Conservation (phyloP, 352 stramenopile species). For the Lagenidium sp. region DNA sequence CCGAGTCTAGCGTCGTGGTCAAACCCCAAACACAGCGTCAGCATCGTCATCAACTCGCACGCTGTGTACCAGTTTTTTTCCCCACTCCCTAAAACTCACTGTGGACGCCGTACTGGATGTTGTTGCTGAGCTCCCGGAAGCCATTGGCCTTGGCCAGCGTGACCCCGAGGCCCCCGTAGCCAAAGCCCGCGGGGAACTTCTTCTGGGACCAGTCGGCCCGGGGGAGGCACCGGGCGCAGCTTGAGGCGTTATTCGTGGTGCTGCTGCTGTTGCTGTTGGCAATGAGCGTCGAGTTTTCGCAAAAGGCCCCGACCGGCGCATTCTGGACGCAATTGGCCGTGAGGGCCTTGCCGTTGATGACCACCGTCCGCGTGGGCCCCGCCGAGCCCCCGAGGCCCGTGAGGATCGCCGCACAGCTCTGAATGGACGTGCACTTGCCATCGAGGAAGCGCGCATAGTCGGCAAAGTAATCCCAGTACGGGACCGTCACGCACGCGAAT, state of each 20-base stretch:
- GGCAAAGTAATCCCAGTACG: conserved; percentile 75
- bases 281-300: conserved; percentile 34
- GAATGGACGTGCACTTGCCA: conserved; percentile 25
- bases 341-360: conserved; percentile 13
- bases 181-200: conserved; percentile 43
- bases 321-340: conserved; percentile 17
- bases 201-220: conserved; percentile 32
- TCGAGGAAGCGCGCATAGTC: conserved; percentile 40
- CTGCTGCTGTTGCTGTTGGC: no score
- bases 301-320: conserved; percentile 25
- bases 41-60: no score
- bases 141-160: conserved; percentile 37
- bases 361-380: conserved; percentile 4
- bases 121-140: conserved; percentile 37
- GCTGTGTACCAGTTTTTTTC: no score
- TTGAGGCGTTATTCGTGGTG: conserved; percentile 6
- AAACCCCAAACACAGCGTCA: no score
- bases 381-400: conserved; percentile 44
- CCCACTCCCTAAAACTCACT: no score
- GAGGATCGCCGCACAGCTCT: conserved; percentile 55
- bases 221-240: conserved; percentile 43
- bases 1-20: conserved; percentile 27
- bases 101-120: conserved; percentile 49
- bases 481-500: conserved; percentile 61
- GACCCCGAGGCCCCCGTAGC: conserved; percentile 33